Base-by-base conservation (phyloP, 1,284 basidiomycete genomes). In the Puccinia hordei region DNA sequence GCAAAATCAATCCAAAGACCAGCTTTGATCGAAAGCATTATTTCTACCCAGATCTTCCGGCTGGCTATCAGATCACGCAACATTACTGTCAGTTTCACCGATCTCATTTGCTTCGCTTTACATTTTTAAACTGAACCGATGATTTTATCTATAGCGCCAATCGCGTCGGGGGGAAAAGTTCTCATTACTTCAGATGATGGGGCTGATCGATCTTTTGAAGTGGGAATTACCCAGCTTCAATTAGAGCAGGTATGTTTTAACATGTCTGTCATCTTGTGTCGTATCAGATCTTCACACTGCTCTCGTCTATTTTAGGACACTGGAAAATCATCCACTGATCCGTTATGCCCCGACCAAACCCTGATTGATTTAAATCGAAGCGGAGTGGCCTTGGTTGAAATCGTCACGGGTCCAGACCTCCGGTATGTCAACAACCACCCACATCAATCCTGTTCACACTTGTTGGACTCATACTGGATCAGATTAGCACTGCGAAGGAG, bases 21-120 rank as follows among this genome's bases (percentile, higher is more conserved):
- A 89, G 92, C 0, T 98, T 98, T 83, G 96, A 99, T 86, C 88
- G 96, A 83, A 99, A 99, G 85, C 96, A 99, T 85, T 99, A 99
- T 85, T 98, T 98, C 86, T 99, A 99, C 85, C 90, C 93, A 0
- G 96, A 99, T 86, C 89, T 98, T 44, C 94, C 97, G 0, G 88
- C 92, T 2, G 96, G 95, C 0, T 99, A 95, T 86, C 97, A 99
- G 87, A 96, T 98, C 82, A 98, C 96, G 0, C 96, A 98, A 85
- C 92, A 94, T 83, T 98, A 98, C 86, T 88, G 92, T 92, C 78
- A 79, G 89, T 84, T 33, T 13, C 68, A 35, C 61, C 66, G 33
- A 93, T 41, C 72, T 59, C 30, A 33, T 19, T 49, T 30, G 4
- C 27, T 66, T 74, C 19, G 53, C 75, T 49, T 33, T 65, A 84